phyloP scores from a whole-genome alignment of 441 rosid species.

The Gossypium trilobum region DNA sequence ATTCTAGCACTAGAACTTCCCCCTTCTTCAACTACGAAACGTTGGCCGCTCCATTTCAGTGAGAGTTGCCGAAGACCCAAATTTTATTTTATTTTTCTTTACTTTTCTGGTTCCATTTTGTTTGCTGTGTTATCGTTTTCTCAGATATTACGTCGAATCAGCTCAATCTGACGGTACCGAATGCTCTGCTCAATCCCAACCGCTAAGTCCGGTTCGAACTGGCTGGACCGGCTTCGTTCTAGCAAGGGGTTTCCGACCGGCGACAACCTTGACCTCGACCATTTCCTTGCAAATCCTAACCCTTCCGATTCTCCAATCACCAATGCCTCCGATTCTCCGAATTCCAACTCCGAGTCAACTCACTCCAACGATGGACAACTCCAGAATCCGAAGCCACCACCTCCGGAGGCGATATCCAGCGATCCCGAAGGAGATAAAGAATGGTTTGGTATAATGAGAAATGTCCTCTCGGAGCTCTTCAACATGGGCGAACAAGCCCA shows the following conservation, averaged over 20 bases:
- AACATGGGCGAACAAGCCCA: slow-evolving; percentile 32
- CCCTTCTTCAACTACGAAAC: neutral
- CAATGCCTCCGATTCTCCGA: slow-evolving; percentile 16
- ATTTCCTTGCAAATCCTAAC: slow-evolving; percentile 38
- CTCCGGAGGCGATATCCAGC: neutral
- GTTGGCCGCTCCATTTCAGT: neutral
- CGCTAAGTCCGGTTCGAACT: slow-evolving; percentile 50
- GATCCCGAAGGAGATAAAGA: slow-evolving; percentile 21
- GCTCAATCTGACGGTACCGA: slow-evolving; percentile 3
- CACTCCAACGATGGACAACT: slow-evolving; percentile 20
- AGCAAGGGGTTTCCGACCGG: slow-evolving; percentile 58
- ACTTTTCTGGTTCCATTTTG: neutral
- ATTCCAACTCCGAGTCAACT: slow-evolving; percentile 30
- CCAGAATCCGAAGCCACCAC: slow-evolving; percentile 16
- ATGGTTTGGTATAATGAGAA: slow-evolving; percentile 54
- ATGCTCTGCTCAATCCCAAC: slow-evolving; percentile 58
- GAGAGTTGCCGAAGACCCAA: neutral
- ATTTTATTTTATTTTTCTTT: neutral
- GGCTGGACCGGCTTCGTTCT: slow-evolving; percentile 83
- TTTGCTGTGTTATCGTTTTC: neutral
- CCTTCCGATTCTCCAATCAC: slow-evolving; percentile 24
- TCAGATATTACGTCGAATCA: neutral
- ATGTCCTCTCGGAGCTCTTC: slow-evolving; percentile 77
- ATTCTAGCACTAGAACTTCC: neutral
- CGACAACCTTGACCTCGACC: slow-evolving; percentile 52